phyloP scores from a whole-genome alignment of 2,329 filamentous ascomycete species.

The Hypomyces perniciosus region DNA sequence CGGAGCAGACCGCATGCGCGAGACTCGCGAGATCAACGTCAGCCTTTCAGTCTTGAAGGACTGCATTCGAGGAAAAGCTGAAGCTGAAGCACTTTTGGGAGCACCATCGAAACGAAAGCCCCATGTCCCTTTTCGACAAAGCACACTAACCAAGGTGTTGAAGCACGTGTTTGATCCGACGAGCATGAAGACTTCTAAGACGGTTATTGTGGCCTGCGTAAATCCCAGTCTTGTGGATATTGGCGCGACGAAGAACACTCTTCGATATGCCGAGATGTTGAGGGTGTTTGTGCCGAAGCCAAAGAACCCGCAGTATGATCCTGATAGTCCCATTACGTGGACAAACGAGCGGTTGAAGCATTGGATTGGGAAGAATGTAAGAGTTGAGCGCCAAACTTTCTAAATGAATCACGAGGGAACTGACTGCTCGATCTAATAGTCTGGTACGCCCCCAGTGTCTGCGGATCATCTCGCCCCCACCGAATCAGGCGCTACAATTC shows the following conservation, averaged over 20 bases:
- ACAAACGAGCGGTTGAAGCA: constrained; percentile 30
- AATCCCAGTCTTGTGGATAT: constrained; percentile 41
- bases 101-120: constrained; percentile 24
- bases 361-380: constrained; percentile 38
- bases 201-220: constrained; percentile 41
- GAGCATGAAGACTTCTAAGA: constrained; percentile 33
- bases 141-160: constrained; percentile 40
- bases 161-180: constrained; percentile 45
- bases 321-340: constrained; percentile 32
- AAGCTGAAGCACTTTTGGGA: constrained; percentile 23
- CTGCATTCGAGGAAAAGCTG: constrained; percentile 42
- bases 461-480: constrained; percentile 30
- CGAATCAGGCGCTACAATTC: constrained; percentile 37
- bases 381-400: constrained; percentile 12
- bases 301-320: constrained; percentile 19
- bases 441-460: constrained; percentile 31
- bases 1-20: constrained; percentile 38
- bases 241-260: constrained; percentile 40
- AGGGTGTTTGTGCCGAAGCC: constrained; percentile 31
- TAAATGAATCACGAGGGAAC: neutral
- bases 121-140: constrained; percentile 42
- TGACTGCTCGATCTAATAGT: constrained; percentile 23
- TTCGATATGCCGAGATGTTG: constrained; percentile 44
- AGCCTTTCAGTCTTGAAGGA: constrained; percentile 46
- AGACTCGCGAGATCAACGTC: constrained; percentile 42